Evolutionary conservation across 2,329 filamentous ascomycete genomes (phyloP), one percentile per base, ranked within the genome.

Genomic region (Sphaerulina populicola): DNA sequence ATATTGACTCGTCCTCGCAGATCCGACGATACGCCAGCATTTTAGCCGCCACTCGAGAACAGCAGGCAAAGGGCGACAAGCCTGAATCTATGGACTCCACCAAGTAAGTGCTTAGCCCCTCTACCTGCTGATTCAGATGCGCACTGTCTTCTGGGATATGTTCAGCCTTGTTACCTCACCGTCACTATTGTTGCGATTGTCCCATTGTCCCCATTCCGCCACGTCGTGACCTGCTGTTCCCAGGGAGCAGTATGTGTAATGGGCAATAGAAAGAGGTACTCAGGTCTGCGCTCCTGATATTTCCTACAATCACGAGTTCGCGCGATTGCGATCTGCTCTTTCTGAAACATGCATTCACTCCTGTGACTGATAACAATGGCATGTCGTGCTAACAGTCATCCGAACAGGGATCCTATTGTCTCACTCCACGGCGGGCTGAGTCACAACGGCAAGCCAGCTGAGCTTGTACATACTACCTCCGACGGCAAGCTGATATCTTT

Each of bases 1-100:
- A 49, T 58, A 63, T 59, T 65, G 52, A 66, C 60, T 44, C 49
- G 35, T n/a, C 49, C 31, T 33, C 42, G 51, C 64, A 69, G 65
- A 89, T 96, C 63, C 81, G 83, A 68, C 81, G 88, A 68, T 94
- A 95, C 80, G 90, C 88, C 55, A 80, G 83, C 64, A 86, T 93
- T 68, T 82, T 96, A 63, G 83, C 84, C 57, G 82, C 83, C 60
- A 80, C 83, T 59, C 83, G 88, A 65, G 79, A 85, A 64, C 82
- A 81, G 64, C 75, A 79, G 64, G 76, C 75, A 55, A 75, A 79
- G 57, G 75, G 77, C 54, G 73, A 78, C 62, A 69, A 69, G 41
- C 66, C 74, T 51, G 71, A 74, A 64, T 71, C 76, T 40, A 74
- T 74, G 70, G 75, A 77, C 57, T 73, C 73, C 60, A 71, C 69